Evolutionary conservation across 1,284 basidiomycete genomes (phyloP), one percentile per base, ranked within the genome.

Genomic region (Inonotus obliquus): DNA sequence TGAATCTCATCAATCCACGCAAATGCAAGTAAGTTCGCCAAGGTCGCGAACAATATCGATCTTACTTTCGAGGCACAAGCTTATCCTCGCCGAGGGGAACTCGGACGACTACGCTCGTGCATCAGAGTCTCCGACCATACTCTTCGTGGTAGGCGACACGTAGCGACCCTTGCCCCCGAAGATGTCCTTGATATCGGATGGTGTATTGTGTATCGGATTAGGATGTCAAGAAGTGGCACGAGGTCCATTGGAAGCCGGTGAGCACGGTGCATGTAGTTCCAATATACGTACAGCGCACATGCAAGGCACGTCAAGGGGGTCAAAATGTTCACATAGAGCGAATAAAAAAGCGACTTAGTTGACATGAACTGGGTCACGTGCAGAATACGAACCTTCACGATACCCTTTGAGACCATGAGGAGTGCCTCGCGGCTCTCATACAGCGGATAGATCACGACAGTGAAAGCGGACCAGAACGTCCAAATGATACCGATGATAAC

Each of bases 391-490:
- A 81, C 89, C 81, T 85, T 89, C 62, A 84, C 67, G 47, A 92
- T 76, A 3, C 92, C 91, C 53, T 71, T 73, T 13, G 68, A 48
- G 57, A 95, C 90, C 69, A 82, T 74, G 3, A 35, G 52, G 32
- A 96, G 69, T 1, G 89, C 90, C 4, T 70, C 75, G 51, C 91
- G 77, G 64, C 90, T 92, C 78, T 97, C 94, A 75, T 80, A 94
- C 2, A 94, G 73, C 19, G 94, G 94, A 69, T 91, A 91, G n/a
- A 95, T 53, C 11, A 94, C 90, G 27, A 94, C 90, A 17, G 84
- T 79, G 65, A 87, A 80, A 17, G 87, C 81, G 7, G 89, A 91
- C 64, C 81, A 78, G 71, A 95, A 92, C 10, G 91, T 81, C 92
- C 93, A 95, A 41, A 88, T 76, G 66, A 96, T 88, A 1, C 91